Base-by-base conservation (phyloP, 106 monocot genomes). In the Platanthera zijinensis region DNA sequence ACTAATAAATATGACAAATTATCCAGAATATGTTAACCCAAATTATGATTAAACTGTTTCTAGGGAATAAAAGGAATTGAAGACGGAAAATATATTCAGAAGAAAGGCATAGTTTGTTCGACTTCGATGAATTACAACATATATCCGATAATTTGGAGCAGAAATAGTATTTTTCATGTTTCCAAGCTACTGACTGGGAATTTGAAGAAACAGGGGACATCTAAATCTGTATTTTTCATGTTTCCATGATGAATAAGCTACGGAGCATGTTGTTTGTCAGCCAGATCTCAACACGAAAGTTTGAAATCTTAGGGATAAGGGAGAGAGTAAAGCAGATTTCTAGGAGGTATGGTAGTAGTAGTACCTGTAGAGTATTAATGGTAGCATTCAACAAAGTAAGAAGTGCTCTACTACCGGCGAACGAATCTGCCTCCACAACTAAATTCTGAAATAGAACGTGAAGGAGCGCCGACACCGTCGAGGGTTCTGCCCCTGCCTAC, bases 381-480 rank as follows among this genome's bases (percentile, higher is more conserved):
- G 69, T 28, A 25, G 48, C 69, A 79, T 72, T 79, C 19, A 25
- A 72, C 72, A 79, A 18, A 72, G 79, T 72, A 79, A 59, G 79
- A 48, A 79, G 56, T 21, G 78, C 59, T 72, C 79, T 79, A 49
- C 72, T 61, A 8, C 81, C 89, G 1, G 72, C 82, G 30, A 84
- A 49, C 0, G 83, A 73, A 63, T 95, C 85, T 0, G 81, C 95
- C 68, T 92, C 83, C 48, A 92, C 83, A 0, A 73, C 75, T 71
- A 95, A 75, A 74, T 92, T 81, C 78, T 95, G 81, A 19, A 86
- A 95, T 17, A 89, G 73, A 5, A 95, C 92, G 75, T 95, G 89
- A 18, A 92, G 25, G 25, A 25, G 25, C 25, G 25, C 25, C 25
- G 25, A 25, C 25, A 25, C 25, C 25, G 25, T 25, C 25, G 25